Evolutionary conservation across 108 stramenopile species (phyloP), one percentile per base, ranked within the genome.

Genomic region (Skeletonema menzelii): DNA sequence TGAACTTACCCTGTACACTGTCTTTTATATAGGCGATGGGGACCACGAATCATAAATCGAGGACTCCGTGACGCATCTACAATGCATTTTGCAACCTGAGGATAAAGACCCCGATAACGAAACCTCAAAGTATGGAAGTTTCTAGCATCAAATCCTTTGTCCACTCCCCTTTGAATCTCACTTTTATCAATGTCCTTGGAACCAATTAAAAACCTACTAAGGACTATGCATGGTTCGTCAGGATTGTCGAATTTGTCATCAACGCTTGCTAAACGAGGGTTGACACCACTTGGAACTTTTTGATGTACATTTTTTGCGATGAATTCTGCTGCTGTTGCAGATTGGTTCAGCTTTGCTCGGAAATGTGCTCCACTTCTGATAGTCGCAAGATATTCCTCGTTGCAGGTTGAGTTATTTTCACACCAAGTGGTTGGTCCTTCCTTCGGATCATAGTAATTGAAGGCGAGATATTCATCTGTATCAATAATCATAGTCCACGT

Each of bases 381-480:
- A 14, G 63, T 35, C 0, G 5, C 34, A 26, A 15, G 24, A 64
- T 55, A 64, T n/a, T 55, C 63, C 49, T 55, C 53, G 14, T 26
- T 20, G 14, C 47, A 55, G 13, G 63, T 46, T 0, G 26, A 5
- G 22, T 64, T 55, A 14, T 64, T 64, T 46, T 14, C 31, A 64
- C 63, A 64, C 63, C 63, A 64, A 46, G 30, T 55, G 11, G 53
- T 14, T 24, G 8, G 4, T 12, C n/a, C 6, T 20, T 80, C 73
- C 15, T 28, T 5, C 8, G 17, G 28, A 14, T 27, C 67, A 15
- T n/a, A 55, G 7, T 56, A 65, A 72, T 87, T 82, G 64, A 77
- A 72, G 22, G 57, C 68, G n/a, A 91, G 27, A 67, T 75, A 91
- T 73, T 91, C 90, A 64, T 91, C 90, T 15, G 72, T 75, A 59